These are phyloP conservation scores for Pseudocercospora eumusae DNA, from an alignment of 2,329 filamentous ascomycete species.

Conservation along the genomic window DNA sequence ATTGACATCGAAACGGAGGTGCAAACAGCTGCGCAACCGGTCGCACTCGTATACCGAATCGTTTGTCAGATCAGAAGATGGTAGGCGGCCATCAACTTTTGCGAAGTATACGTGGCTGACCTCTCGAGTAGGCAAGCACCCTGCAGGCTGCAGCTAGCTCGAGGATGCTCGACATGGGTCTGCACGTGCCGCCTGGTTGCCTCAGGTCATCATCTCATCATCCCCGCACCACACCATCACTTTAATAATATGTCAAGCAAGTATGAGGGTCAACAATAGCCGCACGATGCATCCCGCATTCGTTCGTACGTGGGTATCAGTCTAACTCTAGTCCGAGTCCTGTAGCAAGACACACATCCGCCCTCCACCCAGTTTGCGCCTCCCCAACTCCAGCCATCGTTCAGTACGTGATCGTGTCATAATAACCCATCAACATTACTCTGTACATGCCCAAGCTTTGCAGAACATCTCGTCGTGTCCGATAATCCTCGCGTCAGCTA, in stretches of 20 bases:
- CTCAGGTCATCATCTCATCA: background rate
- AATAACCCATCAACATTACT: background rate
- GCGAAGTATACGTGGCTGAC: background rate
- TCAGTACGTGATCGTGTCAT: background rate
- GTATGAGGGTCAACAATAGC: too few species aligned
- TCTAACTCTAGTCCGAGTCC: background rate
- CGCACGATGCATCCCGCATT: background rate
- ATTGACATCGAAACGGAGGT: slow-evolving; percentile 12
- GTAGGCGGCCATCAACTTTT: background rate
- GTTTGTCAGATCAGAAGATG: background rate
- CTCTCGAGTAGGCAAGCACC: background rate
- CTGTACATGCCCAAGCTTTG: background rate
- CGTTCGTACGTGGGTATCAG: background rate
- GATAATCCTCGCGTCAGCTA: background rate
- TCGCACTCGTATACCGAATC: background rate
- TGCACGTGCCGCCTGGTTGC: background rate
- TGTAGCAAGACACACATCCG: background rate
- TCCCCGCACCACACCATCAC: background rate
- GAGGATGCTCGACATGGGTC: background rate
- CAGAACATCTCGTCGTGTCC: background rate
- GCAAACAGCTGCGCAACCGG: background rate
- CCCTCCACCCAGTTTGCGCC: background rate
- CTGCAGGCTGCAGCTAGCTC: background rate
- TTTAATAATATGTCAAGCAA: too few species aligned
- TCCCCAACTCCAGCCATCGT: background rate